Percentiles rank a stretch among this genome's conserved stretches.
These are phyloP conservation scores for Amanita polypyramis DNA, from an alignment of 768 basidiomycete genomes.

Conservation along the genomic window DNA sequence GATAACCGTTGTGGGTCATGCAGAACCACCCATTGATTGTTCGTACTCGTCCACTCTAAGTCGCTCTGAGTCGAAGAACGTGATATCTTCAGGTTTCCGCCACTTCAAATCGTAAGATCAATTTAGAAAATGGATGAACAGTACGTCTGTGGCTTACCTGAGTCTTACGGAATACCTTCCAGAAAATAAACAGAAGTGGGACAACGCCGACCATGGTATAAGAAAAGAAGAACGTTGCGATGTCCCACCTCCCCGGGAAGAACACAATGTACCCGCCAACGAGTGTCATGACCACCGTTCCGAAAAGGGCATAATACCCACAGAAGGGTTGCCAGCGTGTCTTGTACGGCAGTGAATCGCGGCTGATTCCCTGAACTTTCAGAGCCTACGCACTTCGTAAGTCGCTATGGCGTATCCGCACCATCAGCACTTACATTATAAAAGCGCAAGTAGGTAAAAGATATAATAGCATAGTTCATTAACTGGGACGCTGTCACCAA, in stretches of 20 bases:
- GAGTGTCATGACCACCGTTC: constrained; percentile 36
- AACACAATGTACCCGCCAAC: constrained; percentile 42
- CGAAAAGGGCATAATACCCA: constrained; percentile 37
- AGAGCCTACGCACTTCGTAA: constrained; percentile 23
- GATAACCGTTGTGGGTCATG: not conserved
- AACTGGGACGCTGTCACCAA: constrained; percentile 39
- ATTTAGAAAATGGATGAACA: not conserved
- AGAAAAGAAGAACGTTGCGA: constrained; percentile 38
- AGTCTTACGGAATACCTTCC: constrained; percentile 33
- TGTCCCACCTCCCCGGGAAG: constrained; percentile 37
- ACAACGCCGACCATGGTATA: constrained; percentile 35
- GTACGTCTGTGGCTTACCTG: constrained; percentile 18
- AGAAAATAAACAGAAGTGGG: constrained; percentile 32
- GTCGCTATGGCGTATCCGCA: not conserved
- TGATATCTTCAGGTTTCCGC: constrained; percentile 25
- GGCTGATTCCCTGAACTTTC: constrained; percentile 32
- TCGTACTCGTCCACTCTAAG: constrained; percentile 34
- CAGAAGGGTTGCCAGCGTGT: constrained; percentile 42
- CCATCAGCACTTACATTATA: constrained; percentile 22
- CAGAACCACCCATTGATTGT: constrained; percentile 11
- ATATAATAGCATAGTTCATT: constrained; percentile 36
- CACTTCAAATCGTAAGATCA: constrained; percentile 21
- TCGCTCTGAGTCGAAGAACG: constrained; percentile 37
- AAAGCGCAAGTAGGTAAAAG: constrained; percentile 39
- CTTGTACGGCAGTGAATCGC: constrained; percentile 33